phyloP scores from a whole-genome alignment of 163 green algal genomes.

The Chlamydomonas reinhardtii region DNA sequence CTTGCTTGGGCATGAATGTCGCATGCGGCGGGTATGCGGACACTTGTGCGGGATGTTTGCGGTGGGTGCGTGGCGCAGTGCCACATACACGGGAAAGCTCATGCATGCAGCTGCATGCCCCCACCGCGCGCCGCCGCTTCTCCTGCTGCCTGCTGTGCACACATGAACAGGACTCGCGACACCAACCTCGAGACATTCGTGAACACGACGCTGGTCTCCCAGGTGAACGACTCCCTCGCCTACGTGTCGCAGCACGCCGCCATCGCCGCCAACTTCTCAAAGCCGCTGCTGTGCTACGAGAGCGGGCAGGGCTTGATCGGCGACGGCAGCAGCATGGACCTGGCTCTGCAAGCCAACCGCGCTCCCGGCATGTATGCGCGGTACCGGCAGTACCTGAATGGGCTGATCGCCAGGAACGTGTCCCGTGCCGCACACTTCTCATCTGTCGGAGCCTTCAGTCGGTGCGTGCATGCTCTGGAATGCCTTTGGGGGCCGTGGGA shows the following conservation, averaged over 20 bases:
- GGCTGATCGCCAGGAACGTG: slow-evolving; percentile 22
- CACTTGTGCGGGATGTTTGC: too few species aligned
- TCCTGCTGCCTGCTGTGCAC: too few species aligned
- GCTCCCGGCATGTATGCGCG: slow-evolving; percentile 30
- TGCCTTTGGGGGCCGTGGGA: too few species aligned
- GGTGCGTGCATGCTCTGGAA: too few species aligned
- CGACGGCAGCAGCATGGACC: slow-evolving; percentile 37
- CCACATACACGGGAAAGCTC: too few species aligned
- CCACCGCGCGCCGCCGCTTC: too few species aligned
- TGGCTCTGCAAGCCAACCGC: slow-evolving; percentile 50
- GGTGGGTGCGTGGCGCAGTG: too few species aligned
- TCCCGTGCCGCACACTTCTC: slow-evolving; percentile 30
- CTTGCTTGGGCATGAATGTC: too few species aligned
- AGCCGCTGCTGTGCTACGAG: slow-evolving; percentile 52
- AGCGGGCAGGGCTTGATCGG: slow-evolving; percentile 33
- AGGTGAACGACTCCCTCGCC: neutral
- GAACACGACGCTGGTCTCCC: slow-evolving; percentile 4
- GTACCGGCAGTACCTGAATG: slow-evolving; percentile 30
- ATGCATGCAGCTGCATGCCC: too few species aligned
- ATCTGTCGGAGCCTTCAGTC: slow-evolving; percentile 16
- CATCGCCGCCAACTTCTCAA: slow-evolving; percentile 35
- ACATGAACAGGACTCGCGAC: neutral
- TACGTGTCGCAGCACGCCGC: slow-evolving; percentile 10
- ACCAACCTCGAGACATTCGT: slow-evolving; percentile 33
- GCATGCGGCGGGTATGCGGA: too few species aligned